These are phyloP conservation scores for Pleurotus ostreatus DNA, from an alignment of 768 basidiomycete genomes.

Conservation along the genomic window DNA sequence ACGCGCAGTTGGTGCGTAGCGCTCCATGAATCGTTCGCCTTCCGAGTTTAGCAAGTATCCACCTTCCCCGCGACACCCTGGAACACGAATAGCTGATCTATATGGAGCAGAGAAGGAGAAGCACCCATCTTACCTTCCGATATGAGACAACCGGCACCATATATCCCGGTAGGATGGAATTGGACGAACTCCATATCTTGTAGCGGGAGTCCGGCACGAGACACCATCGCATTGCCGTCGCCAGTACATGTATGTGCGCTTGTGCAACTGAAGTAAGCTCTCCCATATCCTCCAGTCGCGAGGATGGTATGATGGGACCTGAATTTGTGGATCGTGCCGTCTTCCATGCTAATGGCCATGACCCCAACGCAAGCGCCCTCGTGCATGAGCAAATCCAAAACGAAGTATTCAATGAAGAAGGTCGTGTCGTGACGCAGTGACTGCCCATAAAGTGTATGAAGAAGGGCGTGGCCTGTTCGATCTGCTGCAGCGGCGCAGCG, in stretches of 20 bases:
- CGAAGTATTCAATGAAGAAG: constrained; percentile 99
- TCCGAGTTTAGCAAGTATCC: constrained; percentile 97
- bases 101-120: neutral
- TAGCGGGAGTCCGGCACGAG: constrained; percentile 89
- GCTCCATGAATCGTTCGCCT: constrained; percentile 99
- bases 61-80: constrained; percentile 97
- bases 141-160: constrained; percentile 97
- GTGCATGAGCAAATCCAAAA: constrained; percentile 96
- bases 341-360: constrained; percentile 98
- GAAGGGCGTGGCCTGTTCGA: constrained; percentile 95
- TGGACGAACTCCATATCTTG: constrained; percentile 98
- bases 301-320: constrained; percentile 96
- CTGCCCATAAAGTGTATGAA: constrained; percentile 98
- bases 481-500: constrained; percentile 98
- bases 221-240: constrained; percentile 98
- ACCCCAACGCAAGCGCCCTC: constrained; percentile 99
- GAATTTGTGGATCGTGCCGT: constrained; percentile 98
- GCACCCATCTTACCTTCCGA: constrained; percentile 69
- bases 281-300: constrained; percentile 96
- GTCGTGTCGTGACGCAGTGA: constrained; percentile 98
- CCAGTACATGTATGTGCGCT: constrained; percentile 98
- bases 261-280: constrained; percentile 96
- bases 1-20: constrained; percentile 98
- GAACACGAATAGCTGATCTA: constrained; percentile 1
- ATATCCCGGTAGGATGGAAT: constrained; percentile 99